Evolutionary conservation across 2,329 filamentous ascomycete genomes (phyloP), one percentile per base, ranked within the genome.

Genomic region (Clonostachys byssicola): DNA sequence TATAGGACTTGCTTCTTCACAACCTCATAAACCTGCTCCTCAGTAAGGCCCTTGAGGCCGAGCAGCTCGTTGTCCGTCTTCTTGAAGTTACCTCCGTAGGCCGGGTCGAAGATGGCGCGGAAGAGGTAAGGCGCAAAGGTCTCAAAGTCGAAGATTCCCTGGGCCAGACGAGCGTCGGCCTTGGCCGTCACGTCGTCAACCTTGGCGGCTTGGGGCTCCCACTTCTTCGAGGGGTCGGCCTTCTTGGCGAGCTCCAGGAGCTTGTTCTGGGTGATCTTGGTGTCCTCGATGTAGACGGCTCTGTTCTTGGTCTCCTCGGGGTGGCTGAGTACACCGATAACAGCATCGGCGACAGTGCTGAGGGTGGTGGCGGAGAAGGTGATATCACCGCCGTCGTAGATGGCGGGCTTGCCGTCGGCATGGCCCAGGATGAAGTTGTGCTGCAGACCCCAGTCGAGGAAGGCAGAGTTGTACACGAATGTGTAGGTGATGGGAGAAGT

Each of bases 361-460:
- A 83, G 63, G 0, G 68, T 76, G 0, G 79, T 78, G 10, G 67
- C 47, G 44, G 69, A 76, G 57, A 81, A 75, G 6, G 60, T 51
- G 3, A 53, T 50, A 34, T 80, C 64, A 1, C 81, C 81, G 1
- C 72, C 73, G 49, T 83, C 73, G 48, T 66, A 72, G 0, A 83
- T 54, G 0, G 56, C 65, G 1, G 68, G 63, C 34, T 65, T 68
- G 2, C 67, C 63, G 2, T 64, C 60, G 9, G 66, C 62, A 2
- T 58, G 42, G 48, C 78, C 66, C 23, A 30, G 23, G 23, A 30
- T 2, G 23, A 30, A 30, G 3, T 61, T 62, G 2, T 60, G 40
- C 51, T 59, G 38, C 5, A 73, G 42, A 5, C 68, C 70, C 79
- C 75, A 84, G 59, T 86, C 83, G 48, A 85, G 73, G 61, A 86